A percentile compares a stretch with the other conserved stretches of the same genome.
These are phyloP conservation scores for Carallia brachiata DNA, from an alignment of 345 rosid genomes.

Conservation along the genomic window DNA sequence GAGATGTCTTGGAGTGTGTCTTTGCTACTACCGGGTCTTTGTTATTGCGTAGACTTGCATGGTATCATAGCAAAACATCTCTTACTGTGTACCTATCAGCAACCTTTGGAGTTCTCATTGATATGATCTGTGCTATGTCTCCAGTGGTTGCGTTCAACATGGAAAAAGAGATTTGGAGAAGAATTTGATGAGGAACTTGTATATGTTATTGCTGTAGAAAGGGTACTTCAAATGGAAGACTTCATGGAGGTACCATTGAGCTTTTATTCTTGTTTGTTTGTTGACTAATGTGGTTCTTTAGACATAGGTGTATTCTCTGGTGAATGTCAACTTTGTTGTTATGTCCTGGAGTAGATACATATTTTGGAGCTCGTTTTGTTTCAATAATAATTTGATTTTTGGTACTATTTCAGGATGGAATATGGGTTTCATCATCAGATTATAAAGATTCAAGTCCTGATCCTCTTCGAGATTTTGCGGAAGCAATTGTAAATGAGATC, in stretches of 20 bases:
- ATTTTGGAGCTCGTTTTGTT: background rate
- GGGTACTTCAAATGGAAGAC: constrained; percentile 84
- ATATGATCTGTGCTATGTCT: background rate
- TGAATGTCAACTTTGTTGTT: background rate
- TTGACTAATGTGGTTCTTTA: constrained; percentile 1
- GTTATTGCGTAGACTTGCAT: no score
- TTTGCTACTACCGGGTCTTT: no score
- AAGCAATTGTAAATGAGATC: constrained; percentile 64
- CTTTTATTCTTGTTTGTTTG: background rate
- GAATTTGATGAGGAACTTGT: constrained; percentile 54
- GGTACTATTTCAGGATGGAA: constrained; percentile 56
- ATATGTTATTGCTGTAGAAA: constrained; percentile 58
- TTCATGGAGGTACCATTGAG: constrained; percentile 63
- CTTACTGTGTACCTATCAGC: background rate
- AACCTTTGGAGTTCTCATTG: background rate
- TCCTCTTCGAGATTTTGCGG: constrained; percentile 77
- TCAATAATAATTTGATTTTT: constrained; percentile 8
- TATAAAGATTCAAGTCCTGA: constrained; percentile 70
- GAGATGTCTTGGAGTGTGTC: no score
- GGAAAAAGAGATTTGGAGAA: constrained; percentile 78
- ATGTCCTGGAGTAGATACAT: background rate
- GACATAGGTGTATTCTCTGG: background rate
- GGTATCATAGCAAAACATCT: no score
- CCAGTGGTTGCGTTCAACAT: constrained; percentile 62
- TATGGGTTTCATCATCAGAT: constrained; percentile 74